phyloP scores from a whole-genome alignment of 73 alveolate genomes.

The Stentor roeselii region DNA sequence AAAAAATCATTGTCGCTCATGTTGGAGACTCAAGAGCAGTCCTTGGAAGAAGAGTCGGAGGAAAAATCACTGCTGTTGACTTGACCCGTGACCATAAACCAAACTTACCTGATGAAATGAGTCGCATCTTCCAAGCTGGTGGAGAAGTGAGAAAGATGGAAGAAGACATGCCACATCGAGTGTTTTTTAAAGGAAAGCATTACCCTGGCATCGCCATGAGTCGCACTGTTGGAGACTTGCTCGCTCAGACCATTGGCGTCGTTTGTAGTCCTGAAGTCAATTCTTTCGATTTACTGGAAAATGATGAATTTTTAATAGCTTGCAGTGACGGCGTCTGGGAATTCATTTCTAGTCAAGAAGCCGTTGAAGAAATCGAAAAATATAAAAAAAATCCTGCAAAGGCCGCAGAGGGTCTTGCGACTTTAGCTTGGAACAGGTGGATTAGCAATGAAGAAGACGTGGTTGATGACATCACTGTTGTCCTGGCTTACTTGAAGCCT shows the following conservation, averaged over 20 bases:
- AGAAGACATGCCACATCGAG: conserved; percentile 63
- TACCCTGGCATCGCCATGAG: conserved; percentile 64
- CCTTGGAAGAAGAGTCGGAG: conserved; percentile 10
- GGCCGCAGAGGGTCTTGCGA: no score
- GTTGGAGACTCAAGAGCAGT: conserved; percentile 59
- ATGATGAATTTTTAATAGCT: conserved; percentile 21
- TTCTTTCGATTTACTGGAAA: conserved; percentile 37
- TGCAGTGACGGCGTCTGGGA: conserved; percentile 60
- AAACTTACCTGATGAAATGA: conserved; percentile 42
- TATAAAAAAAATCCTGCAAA: no score
- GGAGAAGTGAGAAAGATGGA: conserved; percentile 49
- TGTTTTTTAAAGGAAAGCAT: conserved; percentile 60
- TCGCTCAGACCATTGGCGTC: conserved; percentile 58
- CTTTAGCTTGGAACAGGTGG: no score
- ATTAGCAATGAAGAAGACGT: no score
- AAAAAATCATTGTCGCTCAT: conserved; percentile 46
- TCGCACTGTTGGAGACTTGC: conserved; percentile 61
- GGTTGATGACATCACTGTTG: no score
- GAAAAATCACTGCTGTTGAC: neutral
- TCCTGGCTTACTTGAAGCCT: no score
- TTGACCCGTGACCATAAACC: conserved; percentile 58
- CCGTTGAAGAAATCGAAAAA: neutral
- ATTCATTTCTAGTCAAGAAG: conserved; percentile 19
- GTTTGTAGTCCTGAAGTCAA: conserved; percentile 58
- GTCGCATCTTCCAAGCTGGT: conserved; percentile 39